Conservation (phyloP, 2,329 filamentous ascomycete genomes). For the Cercospora berteroae region DNA sequence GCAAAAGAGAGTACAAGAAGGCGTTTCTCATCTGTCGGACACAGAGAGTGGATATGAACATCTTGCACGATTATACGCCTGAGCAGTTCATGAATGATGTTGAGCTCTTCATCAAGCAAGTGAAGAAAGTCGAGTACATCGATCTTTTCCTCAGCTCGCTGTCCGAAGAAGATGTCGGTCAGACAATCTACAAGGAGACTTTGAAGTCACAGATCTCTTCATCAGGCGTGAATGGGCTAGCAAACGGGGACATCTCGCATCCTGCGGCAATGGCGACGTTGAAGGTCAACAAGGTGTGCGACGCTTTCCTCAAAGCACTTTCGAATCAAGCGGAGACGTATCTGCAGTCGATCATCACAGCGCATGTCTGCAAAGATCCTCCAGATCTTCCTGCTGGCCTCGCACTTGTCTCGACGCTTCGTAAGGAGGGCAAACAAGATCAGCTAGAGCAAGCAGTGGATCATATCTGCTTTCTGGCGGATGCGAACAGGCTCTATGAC, state of each 20-base stretch:
- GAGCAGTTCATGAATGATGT: conserved; percentile 78
- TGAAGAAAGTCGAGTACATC: conserved; percentile 76
- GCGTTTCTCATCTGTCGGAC: conserved; percentile 87
- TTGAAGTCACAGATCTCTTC: conserved; percentile 47
- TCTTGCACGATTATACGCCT: conserved; percentile 89
- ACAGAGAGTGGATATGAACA: conserved; percentile 97
- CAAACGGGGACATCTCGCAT: conserved; percentile 15
- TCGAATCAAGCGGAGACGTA: conserved; percentile 60
- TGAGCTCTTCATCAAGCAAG: conserved; percentile 74
- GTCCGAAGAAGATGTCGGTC: conserved; percentile 80
- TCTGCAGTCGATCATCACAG: conserved; percentile 89
- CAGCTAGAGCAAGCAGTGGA: conserved; percentile 86
- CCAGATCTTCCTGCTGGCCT: conserved; percentile 87
- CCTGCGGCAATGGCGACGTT: conserved; percentile 27
- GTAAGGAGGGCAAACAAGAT: conserved; percentile 60
- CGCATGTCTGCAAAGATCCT: conserved; percentile 88
- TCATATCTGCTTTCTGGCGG: conserved; percentile 95
- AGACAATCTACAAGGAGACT: conserved; percentile 92
- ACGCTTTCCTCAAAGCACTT: conserved; percentile 73
- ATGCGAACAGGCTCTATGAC: conserved; percentile 88
- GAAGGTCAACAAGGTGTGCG: conserved; percentile 87
- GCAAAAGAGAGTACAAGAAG: conserved; percentile 73
- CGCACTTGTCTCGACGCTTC: conserved; percentile 70
- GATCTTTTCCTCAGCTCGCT: conserved; percentile 71
- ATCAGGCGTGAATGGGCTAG: conserved; percentile 20